These are phyloP conservation scores for Astragalus membranaceus DNA, from an alignment of 306 rosid genomes.

Conservation along the genomic window DNA sequence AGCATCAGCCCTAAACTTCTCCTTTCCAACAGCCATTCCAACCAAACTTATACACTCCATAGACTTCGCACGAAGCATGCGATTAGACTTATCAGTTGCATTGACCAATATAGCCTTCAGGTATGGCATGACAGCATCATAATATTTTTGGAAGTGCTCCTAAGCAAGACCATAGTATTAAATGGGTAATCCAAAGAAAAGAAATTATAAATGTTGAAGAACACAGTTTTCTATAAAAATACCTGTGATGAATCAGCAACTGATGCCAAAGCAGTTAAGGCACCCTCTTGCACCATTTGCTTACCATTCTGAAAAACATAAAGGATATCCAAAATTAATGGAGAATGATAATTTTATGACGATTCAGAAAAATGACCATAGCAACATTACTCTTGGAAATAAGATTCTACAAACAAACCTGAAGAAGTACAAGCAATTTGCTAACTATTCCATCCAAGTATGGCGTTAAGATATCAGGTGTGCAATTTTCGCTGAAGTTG, in stretches of 20 bases:
- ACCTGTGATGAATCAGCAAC: conserved; percentile 99
- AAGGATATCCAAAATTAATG: conserved; percentile 5
- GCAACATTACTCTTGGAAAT: neutral
- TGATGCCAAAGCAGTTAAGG: conserved; percentile 95
- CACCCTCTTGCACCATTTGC: conserved; percentile 99
- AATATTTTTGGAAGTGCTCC: conserved; percentile 97
- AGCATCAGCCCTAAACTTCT: conserved; percentile 96
- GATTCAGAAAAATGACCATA: neutral
- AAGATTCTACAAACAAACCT: conserved; percentile 43
- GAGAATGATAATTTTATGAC: neutral
- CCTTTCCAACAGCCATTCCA: conserved; percentile 99
- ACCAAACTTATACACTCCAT: conserved; percentile 99
- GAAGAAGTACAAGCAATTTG: conserved; percentile 90
- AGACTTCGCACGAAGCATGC: conserved; percentile 99
- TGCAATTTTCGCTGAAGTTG: conserved; percentile 97
- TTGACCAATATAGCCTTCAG: conserved; percentile 90
- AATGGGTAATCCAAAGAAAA: conserved; percentile 15
- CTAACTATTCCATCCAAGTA: conserved; percentile 91
- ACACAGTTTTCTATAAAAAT: conserved; percentile 4
- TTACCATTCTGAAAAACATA: conserved; percentile 65
- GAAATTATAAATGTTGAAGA: neutral
- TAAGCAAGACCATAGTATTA: conserved; percentile 19
- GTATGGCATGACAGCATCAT: conserved; percentile 96
- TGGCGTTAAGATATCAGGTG: conserved; percentile 83
- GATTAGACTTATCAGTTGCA: conserved; percentile 94